These are phyloP conservation scores for Fusarium veterinarium DNA, from an alignment of 2,329 filamentous ascomycete genomes.

Conservation along the genomic window DNA sequence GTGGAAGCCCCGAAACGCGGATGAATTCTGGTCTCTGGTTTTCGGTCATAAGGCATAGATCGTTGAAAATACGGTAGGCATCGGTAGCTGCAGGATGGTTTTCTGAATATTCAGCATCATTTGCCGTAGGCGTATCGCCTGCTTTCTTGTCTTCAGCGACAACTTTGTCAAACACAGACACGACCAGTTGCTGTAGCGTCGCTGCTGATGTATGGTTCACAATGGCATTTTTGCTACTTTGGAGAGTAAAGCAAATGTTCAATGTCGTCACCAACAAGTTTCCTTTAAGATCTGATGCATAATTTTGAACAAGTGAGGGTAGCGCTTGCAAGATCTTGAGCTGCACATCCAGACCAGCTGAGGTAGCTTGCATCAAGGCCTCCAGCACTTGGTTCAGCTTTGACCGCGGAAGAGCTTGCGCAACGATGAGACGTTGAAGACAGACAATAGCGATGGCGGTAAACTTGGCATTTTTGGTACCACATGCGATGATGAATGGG, in stretches of 20 bases:
- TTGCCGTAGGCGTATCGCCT: slow-evolving; percentile 67
- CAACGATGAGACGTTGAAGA: slow-evolving; percentile 87
- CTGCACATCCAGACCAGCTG: slow-evolving; percentile 86
- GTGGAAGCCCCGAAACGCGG: slow-evolving; percentile 79
- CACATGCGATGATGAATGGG: slow-evolving; percentile 93
- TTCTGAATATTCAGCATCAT: slow-evolving; percentile 70
- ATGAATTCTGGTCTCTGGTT: slow-evolving; percentile 86
- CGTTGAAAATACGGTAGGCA: slow-evolving; percentile 87
- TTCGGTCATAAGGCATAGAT: slow-evolving; percentile 88
- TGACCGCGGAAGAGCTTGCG: slow-evolving; percentile 80
- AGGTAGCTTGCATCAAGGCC: slow-evolving; percentile 86
- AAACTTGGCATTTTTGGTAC: slow-evolving; percentile 90
- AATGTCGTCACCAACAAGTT: slow-evolving; percentile 84
- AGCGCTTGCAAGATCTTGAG: slow-evolving; percentile 95
- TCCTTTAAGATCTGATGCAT: slow-evolving; percentile 82
- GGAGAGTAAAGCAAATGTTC: slow-evolving; percentile 91
- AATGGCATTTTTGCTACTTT: slow-evolving; percentile 90
- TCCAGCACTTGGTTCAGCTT: slow-evolving; percentile 88
- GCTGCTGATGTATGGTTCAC: slow-evolving; percentile 96
- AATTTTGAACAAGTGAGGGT: slow-evolving; percentile 90
- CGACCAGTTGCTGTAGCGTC: slow-evolving; percentile 94
- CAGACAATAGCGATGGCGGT: slow-evolving; percentile 89
- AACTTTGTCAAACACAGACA: slow-evolving; percentile 93
- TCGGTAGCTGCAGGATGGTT: slow-evolving; percentile 84
- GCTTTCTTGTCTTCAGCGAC: slow-evolving; percentile 75